Evolutionary conservation across 345 rosid genomes (phyloP), one percentile per base, ranked within the genome.

Genomic region (Euclidium syriacum): DNA sequence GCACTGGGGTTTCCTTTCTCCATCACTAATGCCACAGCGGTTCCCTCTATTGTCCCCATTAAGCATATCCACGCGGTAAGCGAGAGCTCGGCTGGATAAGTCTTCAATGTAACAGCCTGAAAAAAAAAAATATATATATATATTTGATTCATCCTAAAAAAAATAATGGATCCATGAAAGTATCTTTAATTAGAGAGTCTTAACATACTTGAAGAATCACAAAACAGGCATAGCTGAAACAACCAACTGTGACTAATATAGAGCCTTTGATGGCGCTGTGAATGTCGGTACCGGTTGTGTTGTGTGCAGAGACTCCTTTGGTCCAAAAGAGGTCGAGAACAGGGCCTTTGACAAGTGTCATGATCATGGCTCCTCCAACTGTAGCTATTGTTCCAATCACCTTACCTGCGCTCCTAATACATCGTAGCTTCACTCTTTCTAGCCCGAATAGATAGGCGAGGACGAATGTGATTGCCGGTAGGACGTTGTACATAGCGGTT

Each of bases 301-400:
- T 77, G 5, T 65, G 76, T 58, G 62, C 38, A 0, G 57, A 44
- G 22, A 38, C 52, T 55, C 75, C 88, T 67, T 52, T 73, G 10
- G 86, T 78, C 88, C 90, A 79, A 34, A 85, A 36, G 27, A 84
- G 65, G 6, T 84, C 77, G 0, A 94, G 16, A 9, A 62, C 22
- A 0, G 91, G 91, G 0, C 99, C 99, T 76, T 81, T 85, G 6
- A 84, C 20, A 41, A 85, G 41, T 3, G 98, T 92, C 98, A 92
- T 86, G 27, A 80, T 75, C 96, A 89, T 92, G 18, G 98, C 95
- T 73, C 97, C 99, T 3, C 72, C 85, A 10, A 94, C 97, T 8
- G 97, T 92, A 46, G 84, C 82, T 16, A 81, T 10, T 0, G 96
- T 92, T 6, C 98, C 98, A 0, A 74, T 9, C n/a, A 89, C 36